phyloP scores from a whole-genome alignment of 441 rosid species.

The Gossypium davidsonii region DNA sequence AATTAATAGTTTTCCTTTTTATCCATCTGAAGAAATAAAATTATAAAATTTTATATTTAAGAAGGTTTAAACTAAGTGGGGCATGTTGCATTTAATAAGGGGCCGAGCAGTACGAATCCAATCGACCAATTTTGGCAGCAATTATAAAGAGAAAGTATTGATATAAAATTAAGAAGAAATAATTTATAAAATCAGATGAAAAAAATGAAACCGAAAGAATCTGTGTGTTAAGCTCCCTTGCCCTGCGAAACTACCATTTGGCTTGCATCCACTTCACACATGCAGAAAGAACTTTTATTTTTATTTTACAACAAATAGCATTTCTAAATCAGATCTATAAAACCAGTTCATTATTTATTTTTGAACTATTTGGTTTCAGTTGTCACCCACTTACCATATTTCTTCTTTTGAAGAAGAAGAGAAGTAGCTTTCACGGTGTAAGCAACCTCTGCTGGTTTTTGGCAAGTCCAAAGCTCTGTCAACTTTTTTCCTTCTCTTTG shows the following conservation, averaged over 20 bases:
- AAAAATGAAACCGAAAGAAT: too few species aligned
- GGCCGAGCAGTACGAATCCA: too few species aligned
- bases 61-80: too few species aligned
- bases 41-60: too few species aligned
- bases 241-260: not conserved
- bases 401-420: constrained; percentile 1
- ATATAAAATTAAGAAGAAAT: too few species aligned
- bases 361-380: not conserved
- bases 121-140: too few species aligned
- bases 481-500: constrained; percentile 15
- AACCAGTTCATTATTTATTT: not conserved
- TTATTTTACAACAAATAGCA: not conserved
- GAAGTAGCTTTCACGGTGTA: constrained; percentile 32
- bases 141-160: too few species aligned
- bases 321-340: constrained; percentile 13
- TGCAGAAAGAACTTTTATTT: not conserved
- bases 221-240: not conserved
- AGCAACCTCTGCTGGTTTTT: constrained; percentile 9
- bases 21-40: too few species aligned
- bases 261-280: not conserved
- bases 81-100: too few species aligned
- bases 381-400: constrained; percentile 12
- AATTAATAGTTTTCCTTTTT: too few species aligned
- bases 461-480: constrained; percentile 31
- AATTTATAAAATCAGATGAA: too few species aligned